Evolutionary conservation across 148 eudicot species (phyloP).

Genomic region (Polygonum aviculare): DNA sequence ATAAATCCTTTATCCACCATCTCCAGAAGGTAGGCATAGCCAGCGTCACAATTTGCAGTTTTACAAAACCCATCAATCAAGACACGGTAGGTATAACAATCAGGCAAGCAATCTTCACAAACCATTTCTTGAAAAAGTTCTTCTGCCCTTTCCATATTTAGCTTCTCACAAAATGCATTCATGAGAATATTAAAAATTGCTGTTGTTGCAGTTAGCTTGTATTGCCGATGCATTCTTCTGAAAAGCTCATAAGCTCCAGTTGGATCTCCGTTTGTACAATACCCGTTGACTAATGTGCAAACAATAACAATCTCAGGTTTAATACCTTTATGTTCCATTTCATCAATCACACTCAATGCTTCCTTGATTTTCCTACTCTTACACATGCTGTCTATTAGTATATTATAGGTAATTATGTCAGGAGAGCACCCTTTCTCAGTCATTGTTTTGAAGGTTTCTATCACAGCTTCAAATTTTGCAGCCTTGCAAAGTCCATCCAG

Average conservation of each 20-base stretch:
- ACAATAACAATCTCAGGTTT: conserved; percentile 62
- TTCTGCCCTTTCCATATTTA: conserved; percentile 52
- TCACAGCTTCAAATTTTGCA: conserved; percentile 51
- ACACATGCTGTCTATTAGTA: conserved; percentile 73
- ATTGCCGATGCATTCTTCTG: conserved; percentile 37
- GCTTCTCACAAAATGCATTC: conserved; percentile 56
- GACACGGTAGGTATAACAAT: conserved; percentile 63
- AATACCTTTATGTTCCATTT: conserved; percentile 53
- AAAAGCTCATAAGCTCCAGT: conserved; percentile 57
- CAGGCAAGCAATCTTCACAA: conserved; percentile 47
- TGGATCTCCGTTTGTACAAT: conserved; percentile 58
- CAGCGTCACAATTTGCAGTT: conserved; percentile 53
- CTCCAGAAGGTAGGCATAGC: conserved; percentile 50
- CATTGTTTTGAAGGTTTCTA: conserved; percentile 75
- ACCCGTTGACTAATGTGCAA: conserved; percentile 76
- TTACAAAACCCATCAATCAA: conserved; percentile 88
- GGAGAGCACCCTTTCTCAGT: conserved; percentile 70
- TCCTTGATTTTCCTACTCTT: conserved; percentile 45
- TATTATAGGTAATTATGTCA: conserved; percentile 62
- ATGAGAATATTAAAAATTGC: conserved; percentile 76
- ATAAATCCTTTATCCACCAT: conserved; percentile 46
- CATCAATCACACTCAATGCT: conserved; percentile 54
- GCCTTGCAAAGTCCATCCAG: conserved; percentile 86
- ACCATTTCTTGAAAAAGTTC: conserved; percentile 60
- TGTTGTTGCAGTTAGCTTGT: conserved; percentile 45